Percentiles rank a stretch among this genome's conserved stretches.
phyloP scores from a whole-genome alignment of 805 yeast genomes.

The Metschnikowia corniflorae region DNA sequence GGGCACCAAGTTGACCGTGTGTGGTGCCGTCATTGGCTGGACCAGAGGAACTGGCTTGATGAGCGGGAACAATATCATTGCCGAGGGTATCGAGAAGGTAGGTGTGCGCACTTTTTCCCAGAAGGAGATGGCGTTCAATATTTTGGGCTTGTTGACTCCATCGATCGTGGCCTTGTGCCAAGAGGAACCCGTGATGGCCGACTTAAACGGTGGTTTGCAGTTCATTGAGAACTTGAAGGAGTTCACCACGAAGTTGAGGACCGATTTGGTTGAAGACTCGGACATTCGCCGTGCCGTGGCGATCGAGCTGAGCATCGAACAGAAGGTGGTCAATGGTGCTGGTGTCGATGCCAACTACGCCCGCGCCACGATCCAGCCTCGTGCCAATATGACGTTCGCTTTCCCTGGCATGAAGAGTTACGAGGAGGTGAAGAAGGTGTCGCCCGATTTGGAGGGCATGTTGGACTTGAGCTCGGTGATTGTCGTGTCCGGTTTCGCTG shows the following conservation, averaged over 20 bases:
- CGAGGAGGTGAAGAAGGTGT: slow-evolving; percentile 60
- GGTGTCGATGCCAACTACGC: slow-evolving; percentile 82
- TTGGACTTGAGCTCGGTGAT: slow-evolving; percentile 87
- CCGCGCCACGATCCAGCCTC: slow-evolving; percentile 77
- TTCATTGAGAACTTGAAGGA: slow-evolving; percentile 88
- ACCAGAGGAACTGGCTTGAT: slow-evolving; percentile 99
- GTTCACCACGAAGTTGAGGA: slow-evolving; percentile 74
- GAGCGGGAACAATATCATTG: slow-evolving; percentile 95
- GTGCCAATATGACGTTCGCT: slow-evolving; percentile 89
- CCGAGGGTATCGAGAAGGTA: slow-evolving; percentile 92
- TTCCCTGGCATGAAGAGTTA: slow-evolving; percentile 87
- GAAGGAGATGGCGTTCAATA: slow-evolving; percentile 98
- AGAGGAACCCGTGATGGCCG: slow-evolving; percentile 94
- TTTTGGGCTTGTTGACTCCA: slow-evolving; percentile 90
- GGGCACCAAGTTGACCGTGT: slow-evolving; percentile 88
- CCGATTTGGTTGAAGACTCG: slow-evolving; percentile 71
- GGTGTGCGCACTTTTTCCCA: slow-evolving; percentile 99
- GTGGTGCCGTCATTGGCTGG: slow-evolving; percentile 99
- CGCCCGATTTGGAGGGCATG: slow-evolving; percentile 83
- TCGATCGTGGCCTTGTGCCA: slow-evolving; percentile 83
- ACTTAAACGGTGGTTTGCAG: slow-evolving; percentile 98
- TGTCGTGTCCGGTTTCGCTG: slow-evolving; percentile 97
- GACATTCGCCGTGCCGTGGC: slow-evolving; percentile 95
- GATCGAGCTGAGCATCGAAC: slow-evolving; percentile 87
- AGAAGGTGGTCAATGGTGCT: slow-evolving; percentile 79